Conservation (phyloP, 441 rosid species). For the Gossypium trilobum region DNA sequence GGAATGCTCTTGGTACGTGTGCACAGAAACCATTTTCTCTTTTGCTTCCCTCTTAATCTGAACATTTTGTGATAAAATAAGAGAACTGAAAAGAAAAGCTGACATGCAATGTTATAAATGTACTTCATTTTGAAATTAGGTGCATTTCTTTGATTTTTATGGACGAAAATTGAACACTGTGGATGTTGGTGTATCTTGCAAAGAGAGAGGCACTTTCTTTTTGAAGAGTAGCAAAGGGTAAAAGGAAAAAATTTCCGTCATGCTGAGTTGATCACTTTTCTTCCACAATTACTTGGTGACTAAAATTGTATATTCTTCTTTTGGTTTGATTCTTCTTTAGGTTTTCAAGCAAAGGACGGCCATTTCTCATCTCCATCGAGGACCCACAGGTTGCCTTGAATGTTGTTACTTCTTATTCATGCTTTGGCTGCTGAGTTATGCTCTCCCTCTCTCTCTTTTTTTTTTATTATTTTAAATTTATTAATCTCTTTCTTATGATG, state of each 20-base stretch:
- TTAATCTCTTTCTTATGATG: conserved; percentile 13
- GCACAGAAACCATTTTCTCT: conserved; percentile 3
- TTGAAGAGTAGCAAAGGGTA: conserved; percentile 69
- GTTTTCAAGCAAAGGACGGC: conserved; percentile 48
- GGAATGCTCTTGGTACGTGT: conserved; percentile 71
- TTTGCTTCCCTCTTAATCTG: background rate
- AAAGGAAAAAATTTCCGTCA: conserved; percentile 6
- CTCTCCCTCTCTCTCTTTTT: background rate
- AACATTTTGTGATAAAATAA: background rate
- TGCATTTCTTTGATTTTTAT: conserved; percentile 75
- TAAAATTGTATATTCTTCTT: conserved; percentile 7
- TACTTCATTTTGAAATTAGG: conserved; percentile 33
- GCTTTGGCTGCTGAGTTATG: background rate
- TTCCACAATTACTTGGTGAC: background rate
- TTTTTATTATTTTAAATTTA: background rate
- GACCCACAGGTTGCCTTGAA: conserved; percentile 66
- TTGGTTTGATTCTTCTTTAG: conserved; percentile 26
- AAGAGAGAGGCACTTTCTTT: conserved; percentile 50
- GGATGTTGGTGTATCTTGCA: conserved; percentile 85
- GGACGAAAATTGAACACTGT: conserved; percentile 67
- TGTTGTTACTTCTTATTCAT: background rate
- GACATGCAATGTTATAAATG: background rate
- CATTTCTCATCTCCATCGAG: conserved; percentile 75
- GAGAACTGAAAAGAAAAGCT: background rate
- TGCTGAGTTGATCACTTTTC: background rate